These are phyloP conservation scores for Cinnamomum micranthum DNA, from an alignment of 164 flowering plant species.

Conservation along the genomic window DNA sequence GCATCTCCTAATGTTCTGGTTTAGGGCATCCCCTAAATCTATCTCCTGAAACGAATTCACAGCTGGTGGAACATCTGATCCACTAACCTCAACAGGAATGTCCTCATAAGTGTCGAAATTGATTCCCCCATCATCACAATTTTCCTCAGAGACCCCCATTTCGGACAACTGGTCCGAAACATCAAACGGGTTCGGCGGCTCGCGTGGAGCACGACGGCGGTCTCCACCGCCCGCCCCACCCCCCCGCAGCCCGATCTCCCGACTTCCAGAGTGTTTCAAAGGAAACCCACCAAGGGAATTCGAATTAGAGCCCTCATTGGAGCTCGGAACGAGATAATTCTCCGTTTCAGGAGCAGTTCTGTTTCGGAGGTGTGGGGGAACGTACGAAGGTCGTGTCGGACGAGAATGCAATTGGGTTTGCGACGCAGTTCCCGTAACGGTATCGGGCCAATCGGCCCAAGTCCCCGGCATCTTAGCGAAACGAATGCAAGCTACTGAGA, in stretches of 20 bases:
- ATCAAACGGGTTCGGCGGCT: constrained; percentile 23
- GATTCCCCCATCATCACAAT: constrained; percentile 11
- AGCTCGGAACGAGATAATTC: neutral
- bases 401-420: constrained; percentile 1
- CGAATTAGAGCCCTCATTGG: neutral
- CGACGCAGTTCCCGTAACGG: constrained; percentile 1
- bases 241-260: neutral
- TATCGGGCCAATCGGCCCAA: constrained; percentile 14
- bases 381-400: constrained; percentile 6
- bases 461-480: constrained; percentile 5
- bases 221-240: neutral
- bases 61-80: constrained; percentile 38
- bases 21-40: constrained; percentile 39
- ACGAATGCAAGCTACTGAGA: neutral
- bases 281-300: neutral
- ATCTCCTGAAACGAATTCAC: constrained; percentile 47
- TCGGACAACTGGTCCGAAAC: constrained; percentile 24
- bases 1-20: constrained; percentile 46
- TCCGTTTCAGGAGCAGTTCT: neutral
- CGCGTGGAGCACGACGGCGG: constrained; percentile 1
- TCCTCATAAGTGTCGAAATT: constrained; percentile 53
- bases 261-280: neutral
- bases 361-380: constrained; percentile 13
- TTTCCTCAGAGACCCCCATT: constrained; percentile 17
- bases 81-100: constrained; percentile 47